phyloP scores from a whole-genome alignment of 1,284 basidiomycete genomes.

The Melampsora americana region DNA sequence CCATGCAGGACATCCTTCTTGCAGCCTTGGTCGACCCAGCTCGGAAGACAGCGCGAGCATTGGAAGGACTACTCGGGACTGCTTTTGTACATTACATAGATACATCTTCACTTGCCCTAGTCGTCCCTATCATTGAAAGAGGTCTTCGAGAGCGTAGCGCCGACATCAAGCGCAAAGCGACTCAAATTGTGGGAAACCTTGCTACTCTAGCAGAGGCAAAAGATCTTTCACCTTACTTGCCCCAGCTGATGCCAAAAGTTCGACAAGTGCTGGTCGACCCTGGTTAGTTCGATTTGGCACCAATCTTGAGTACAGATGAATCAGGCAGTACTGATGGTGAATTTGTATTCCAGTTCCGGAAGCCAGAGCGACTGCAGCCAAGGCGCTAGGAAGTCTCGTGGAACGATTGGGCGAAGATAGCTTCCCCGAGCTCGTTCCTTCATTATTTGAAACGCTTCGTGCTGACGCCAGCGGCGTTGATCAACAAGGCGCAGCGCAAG shows the following conservation, averaged over 20 bases:
- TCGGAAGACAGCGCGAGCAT: slow-evolving; percentile 76
- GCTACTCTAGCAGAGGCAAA: slow-evolving; percentile 78
- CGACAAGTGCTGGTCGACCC: slow-evolving; percentile 75
- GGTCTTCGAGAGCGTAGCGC: slow-evolving; percentile 88
- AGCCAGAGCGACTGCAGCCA: slow-evolving; percentile 92
- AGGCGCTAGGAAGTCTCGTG: slow-evolving; percentile 92
- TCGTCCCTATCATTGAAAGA: slow-evolving; percentile 92
- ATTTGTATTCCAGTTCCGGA: slow-evolving; percentile 69
- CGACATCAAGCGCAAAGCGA: slow-evolving; percentile 90
- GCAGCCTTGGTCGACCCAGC: slow-evolving; percentile 94
- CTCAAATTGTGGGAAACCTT: slow-evolving; percentile 94
- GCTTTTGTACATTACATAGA: slow-evolving; percentile 99
- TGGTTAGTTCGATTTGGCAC: slow-evolving; percentile 16
- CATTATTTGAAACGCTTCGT: slow-evolving; percentile 83
- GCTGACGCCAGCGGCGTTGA: slow-evolving; percentile 94
- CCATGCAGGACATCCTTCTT: slow-evolving; percentile 82
- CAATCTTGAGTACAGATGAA: background rate
- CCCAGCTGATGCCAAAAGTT: slow-evolving; percentile 81
- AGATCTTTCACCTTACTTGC: slow-evolving; percentile 94
- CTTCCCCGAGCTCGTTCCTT: slow-evolving; percentile 91
- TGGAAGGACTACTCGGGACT: slow-evolving; percentile 80
- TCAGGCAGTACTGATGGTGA: background rate
- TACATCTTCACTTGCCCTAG: slow-evolving; percentile 91
- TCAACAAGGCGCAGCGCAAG: slow-evolving; percentile 91
- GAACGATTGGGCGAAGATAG: slow-evolving; percentile 91